A percentile compares a stretch with the other conserved stretches of the same genome.
Evolutionary conservation across 805 yeast species (phyloP).

Genomic region (Yarrowia sp.): DNA sequence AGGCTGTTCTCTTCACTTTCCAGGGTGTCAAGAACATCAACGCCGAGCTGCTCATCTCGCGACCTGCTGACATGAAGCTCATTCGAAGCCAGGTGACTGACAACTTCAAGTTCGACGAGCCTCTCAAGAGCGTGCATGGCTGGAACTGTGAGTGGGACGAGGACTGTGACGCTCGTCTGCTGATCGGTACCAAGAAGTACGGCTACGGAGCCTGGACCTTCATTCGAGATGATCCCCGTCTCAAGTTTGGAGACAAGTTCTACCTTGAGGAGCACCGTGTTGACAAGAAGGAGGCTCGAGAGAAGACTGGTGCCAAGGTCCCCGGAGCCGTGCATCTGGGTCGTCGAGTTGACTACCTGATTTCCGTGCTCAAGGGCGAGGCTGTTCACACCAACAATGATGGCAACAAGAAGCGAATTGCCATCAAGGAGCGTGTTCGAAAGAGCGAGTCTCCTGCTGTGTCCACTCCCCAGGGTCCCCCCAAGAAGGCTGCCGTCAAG

Average conservation of each 20-base stretch:
- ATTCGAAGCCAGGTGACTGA: slow-evolving; percentile 62
- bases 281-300: slow-evolving; percentile 51
- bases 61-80: slow-evolving; percentile 84
- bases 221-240: slow-evolving; percentile 92
- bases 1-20: slow-evolving; percentile 87
- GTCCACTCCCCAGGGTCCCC: slow-evolving; percentile 34
- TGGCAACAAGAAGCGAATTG: slow-evolving; percentile 29
- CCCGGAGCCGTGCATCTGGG: slow-evolving; percentile 94
- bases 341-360: slow-evolving; percentile 87
- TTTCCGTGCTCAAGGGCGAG: slow-evolving; percentile 71
- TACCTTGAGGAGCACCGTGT: slow-evolving; percentile 63
- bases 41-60: slow-evolving; percentile 82
- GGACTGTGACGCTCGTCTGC: slow-evolving; percentile 82
- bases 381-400: slow-evolving; percentile 36
- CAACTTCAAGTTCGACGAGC: slow-evolving; percentile 62
- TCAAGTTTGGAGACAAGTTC: slow-evolving; percentile 84
- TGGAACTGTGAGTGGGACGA: slow-evolving; percentile 91
- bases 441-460: slow-evolving; percentile 43
- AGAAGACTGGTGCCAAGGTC: slow-evolving; percentile 60
- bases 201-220: slow-evolving; percentile 97
- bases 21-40: slow-evolving; percentile 86
- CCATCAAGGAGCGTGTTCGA: slow-evolving; percentile 45
- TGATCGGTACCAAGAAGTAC: slow-evolving; percentile 87
- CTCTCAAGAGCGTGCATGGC: slow-evolving; percentile 82
- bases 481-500: slow-evolving; percentile 31